A percentile compares a stretch with the other conserved stretches of the same genome.
These are phyloP conservation scores for Glycine latifolia DNA, from an alignment of 306 rosid species.

Conservation along the genomic window DNA sequence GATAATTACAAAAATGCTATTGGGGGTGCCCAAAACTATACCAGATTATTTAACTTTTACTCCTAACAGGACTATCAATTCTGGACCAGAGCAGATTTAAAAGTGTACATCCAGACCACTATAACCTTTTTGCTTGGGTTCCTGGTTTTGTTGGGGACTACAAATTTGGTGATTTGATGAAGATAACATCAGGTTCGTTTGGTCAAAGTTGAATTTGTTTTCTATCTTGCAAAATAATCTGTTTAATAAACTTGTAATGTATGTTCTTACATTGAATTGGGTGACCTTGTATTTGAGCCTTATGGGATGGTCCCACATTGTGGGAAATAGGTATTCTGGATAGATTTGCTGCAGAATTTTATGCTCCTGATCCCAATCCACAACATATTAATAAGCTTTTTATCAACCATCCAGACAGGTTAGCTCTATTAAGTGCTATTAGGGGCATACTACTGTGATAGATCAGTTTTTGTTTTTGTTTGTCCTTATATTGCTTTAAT, in stretches of 20 bases:
- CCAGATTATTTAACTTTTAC: slow-evolving; percentile 15
- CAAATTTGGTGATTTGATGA: slow-evolving; percentile 51
- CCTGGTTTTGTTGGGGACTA: slow-evolving; percentile 84
- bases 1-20: slow-evolving; percentile 27
- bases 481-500: slow-evolving; percentile 1
- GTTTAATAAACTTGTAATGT: slow-evolving; percentile 33
- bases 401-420: slow-evolving; percentile 85
- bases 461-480: too few relatives aligned
- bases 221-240: slow-evolving; percentile 17
- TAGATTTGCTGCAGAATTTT: slow-evolving; percentile 81
- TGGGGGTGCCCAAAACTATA: background rate
- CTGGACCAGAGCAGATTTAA: slow-evolving; percentile 86
- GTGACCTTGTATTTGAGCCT: slow-evolving; percentile 74
- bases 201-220: slow-evolving; percentile 40
- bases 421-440: slow-evolving; percentile 23
- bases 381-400: slow-evolving; percentile 66
- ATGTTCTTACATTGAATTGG: slow-evolving; percentile 68
- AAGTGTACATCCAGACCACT: too few relatives aligned
- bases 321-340: slow-evolving; percentile 97
- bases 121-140: slow-evolving; percentile 81
- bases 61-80: slow-evolving; percentile 81
- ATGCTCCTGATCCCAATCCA: slow-evolving; percentile 81
- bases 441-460: too few relatives aligned
- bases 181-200: slow-evolving; percentile 68
- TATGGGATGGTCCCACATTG: slow-evolving; percentile 83